Percentiles rank a stretch among this genome's conserved stretches.
Evolutionary conservation across 768 basidiomycete species (phyloP).

Genomic region (Lactarius vividus): DNA sequence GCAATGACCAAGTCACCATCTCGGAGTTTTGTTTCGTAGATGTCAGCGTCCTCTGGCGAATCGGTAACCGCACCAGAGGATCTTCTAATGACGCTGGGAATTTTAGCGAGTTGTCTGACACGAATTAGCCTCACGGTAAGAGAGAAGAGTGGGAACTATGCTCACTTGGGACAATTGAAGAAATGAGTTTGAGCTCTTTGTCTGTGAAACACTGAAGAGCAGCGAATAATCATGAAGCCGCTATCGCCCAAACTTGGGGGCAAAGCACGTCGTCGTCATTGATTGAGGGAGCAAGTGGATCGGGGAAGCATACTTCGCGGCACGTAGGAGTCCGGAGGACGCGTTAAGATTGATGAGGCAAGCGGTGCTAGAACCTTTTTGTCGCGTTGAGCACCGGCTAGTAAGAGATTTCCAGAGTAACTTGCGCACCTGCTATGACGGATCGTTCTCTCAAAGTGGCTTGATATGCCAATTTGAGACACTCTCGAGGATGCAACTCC

Average conservation of each 20-base stretch:
- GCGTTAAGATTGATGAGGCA: constrained; percentile 74
- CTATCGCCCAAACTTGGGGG: constrained; percentile 69
- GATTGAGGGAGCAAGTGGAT: not conserved
- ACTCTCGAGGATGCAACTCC: constrained; percentile 65
- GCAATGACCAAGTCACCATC: constrained; percentile 53
- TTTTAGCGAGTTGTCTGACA: constrained; percentile 39
- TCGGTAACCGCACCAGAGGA: constrained; percentile 36
- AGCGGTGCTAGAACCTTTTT: constrained; percentile 78
- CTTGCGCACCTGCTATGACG: constrained; percentile 36
- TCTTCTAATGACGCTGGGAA: constrained; percentile 31
- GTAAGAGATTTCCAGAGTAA: not conserved
- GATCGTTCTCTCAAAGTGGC: constrained; percentile 65
- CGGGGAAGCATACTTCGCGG: constrained; percentile 61
- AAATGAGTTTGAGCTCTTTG: constrained; percentile 44
- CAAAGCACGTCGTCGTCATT: constrained; percentile 14
- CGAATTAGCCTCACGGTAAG: not conserved
- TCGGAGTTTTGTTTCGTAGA: constrained; percentile 46
- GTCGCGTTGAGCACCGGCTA: not conserved
- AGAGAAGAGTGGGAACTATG: constrained; percentile 28
- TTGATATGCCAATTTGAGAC: constrained; percentile 67
- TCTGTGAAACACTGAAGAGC: constrained; percentile 56
- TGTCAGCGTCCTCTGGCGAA: constrained; percentile 42
- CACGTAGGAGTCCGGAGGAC: constrained; percentile 67
- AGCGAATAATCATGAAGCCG: constrained; percentile 69
- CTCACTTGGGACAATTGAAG: constrained; percentile 49